These are phyloP conservation scores for Cylindrotheca closterium DNA, from an alignment of 108 stramenopile genomes.

Conservation along the genomic window DNA sequence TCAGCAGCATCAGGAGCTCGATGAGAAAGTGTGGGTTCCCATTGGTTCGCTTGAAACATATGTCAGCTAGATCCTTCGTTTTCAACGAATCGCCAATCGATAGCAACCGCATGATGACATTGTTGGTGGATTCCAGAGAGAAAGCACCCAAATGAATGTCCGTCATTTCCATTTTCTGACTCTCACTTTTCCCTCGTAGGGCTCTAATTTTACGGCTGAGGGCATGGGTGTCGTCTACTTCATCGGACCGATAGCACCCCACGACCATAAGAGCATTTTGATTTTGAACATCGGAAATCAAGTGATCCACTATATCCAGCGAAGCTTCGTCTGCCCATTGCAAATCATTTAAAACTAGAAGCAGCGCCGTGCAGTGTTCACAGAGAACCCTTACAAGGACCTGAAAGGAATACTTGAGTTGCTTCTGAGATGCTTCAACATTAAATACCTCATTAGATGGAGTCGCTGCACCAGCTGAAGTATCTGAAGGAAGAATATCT, in stretches of 20 bases:
- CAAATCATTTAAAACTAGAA: background rate
- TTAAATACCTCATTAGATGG: background rate
- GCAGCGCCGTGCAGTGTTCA: background rate
- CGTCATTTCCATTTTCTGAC: background rate
- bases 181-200: background rate
- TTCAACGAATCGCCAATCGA: background rate
- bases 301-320: background rate
- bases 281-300: slow-evolving; percentile 1
- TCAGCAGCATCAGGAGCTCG: background rate
- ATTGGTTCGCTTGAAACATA: slow-evolving; percentile 2
- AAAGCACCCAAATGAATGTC: background rate
- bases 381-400: background rate
- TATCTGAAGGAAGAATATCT: background rate
- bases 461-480: background rate
- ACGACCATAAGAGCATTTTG: background rate
- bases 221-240: background rate
- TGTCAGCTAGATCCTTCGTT: background rate
- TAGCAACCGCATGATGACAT: background rate
- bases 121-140: background rate
- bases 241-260: background rate
- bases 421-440: background rate
- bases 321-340: background rate
- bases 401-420: background rate
- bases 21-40: background rate
- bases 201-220: background rate